These are phyloP conservation scores for Phytophthora palmivora DNA, from an alignment of 352 stramenopile species.

Conservation along the genomic window DNA sequence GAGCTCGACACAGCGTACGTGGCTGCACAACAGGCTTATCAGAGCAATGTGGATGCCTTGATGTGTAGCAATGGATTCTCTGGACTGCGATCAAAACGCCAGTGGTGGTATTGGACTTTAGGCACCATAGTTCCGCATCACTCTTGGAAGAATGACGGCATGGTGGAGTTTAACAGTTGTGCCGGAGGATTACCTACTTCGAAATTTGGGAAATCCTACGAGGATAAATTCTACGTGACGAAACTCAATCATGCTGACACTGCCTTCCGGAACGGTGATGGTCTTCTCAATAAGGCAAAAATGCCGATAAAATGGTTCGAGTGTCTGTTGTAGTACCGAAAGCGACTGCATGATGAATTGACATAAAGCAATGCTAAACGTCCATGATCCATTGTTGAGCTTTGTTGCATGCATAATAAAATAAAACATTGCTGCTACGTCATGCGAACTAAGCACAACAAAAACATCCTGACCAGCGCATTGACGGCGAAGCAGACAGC, in stretches of 20 bases:
- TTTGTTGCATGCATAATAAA: too few relatives aligned
- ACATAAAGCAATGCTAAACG: too few relatives aligned
- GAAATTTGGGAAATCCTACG: constrained; percentile 43
- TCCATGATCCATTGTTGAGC: too few relatives aligned
- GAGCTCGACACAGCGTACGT: constrained; percentile 35
- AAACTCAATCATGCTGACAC: constrained; percentile 48
- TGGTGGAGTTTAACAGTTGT: constrained; percentile 61
- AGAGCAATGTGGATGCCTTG: constrained; percentile 33
- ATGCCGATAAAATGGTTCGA: constrained; percentile 78
- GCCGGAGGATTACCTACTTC: constrained; percentile 26
- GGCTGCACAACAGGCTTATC: constrained; percentile 43
- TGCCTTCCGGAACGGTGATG: constrained; percentile 55
- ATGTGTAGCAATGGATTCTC: constrained; percentile 50
- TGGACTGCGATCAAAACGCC: constrained; percentile 42
- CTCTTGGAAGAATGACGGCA: constrained; percentile 40
- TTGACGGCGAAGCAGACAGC: too few relatives aligned
- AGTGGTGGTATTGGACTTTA: constrained; percentile 25
- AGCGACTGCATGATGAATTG: too few relatives aligned
- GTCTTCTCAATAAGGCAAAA: constrained; percentile 43
- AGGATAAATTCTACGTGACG: constrained; percentile 51
- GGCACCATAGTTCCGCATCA: constrained; percentile 40
- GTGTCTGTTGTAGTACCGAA: too few relatives aligned
- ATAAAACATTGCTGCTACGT: too few relatives aligned
- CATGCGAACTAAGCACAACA: too few relatives aligned
- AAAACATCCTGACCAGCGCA: too few relatives aligned